phyloP scores from a whole-genome alignment of 495 filamentous ascomycete species.

The Cercophora samala region DNA sequence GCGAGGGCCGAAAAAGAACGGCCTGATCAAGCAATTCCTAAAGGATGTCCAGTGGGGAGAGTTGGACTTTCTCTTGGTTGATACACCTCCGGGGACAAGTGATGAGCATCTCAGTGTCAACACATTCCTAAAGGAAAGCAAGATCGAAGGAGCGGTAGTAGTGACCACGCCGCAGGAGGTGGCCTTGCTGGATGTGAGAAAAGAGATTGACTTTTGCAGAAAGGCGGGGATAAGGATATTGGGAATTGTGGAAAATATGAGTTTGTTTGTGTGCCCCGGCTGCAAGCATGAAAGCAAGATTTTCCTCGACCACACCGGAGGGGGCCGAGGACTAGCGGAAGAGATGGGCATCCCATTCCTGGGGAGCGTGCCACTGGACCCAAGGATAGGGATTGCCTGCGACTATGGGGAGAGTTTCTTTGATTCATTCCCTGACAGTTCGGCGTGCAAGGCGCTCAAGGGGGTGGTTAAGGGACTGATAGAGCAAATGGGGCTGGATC shows the following conservation, averaged over 20 bases:
- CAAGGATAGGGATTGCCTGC: conserved; percentile 90
- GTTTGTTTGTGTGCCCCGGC: conserved; percentile 87
- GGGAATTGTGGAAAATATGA: conserved; percentile 97
- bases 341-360: conserved; percentile 85
- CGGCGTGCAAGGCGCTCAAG: conserved; percentile 74
- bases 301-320: conserved; percentile 88
- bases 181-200: conserved; percentile 84
- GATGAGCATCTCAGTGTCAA: conserved; percentile 96
- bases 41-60: conserved; percentile 98
- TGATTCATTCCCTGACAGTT: conserved; percentile 86
- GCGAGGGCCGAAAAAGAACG: conserved; percentile 97
- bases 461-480: conserved; percentile 69
- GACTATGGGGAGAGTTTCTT: conserved; percentile 98
- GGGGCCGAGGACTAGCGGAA: conserved; percentile 70
- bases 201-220: conserved; percentile 93
- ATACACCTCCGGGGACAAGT: conserved; percentile 91
- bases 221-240: conserved; percentile 88
- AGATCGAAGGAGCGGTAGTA: conserved; percentile 88
- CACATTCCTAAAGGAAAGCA: conserved; percentile 76
- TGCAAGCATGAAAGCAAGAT: conserved; percentile 80
- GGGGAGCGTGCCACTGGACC: conserved; percentile 89
- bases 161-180: conserved; percentile 96
- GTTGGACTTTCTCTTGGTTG: conserved; percentile 86
- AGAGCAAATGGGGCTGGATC: conserved; percentile 57
- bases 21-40: conserved; percentile 93